Conservation (phyloP, 495 filamentous ascomycete species). For the Aspergillus steynii region DNA sequence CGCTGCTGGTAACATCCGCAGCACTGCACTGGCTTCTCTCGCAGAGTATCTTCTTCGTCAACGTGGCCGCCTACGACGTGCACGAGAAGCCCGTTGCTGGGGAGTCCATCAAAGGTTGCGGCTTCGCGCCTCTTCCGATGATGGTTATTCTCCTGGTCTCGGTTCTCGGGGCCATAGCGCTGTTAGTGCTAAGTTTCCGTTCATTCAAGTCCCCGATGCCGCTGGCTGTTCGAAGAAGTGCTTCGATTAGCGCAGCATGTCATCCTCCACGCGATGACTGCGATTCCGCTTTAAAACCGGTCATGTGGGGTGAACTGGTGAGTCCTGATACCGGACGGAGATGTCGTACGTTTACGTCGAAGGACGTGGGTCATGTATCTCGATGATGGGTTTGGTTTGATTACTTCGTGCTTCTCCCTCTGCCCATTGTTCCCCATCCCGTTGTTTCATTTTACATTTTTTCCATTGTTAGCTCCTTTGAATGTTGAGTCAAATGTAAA, state of each 20-base stretch:
- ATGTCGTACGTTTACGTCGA: too few species aligned
- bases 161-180: neutral
- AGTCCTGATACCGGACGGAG: too few species aligned
- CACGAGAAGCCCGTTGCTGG: neutral
- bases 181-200: constrained; percentile 1
- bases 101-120: neutral
- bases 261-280: constrained; percentile 28
- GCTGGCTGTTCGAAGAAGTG: constrained; percentile 30
- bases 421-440: too few species aligned
- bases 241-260: constrained; percentile 45
- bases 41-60: constrained; percentile 34
- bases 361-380: too few species aligned
- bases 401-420: too few species aligned
- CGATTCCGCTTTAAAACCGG: constrained; percentile 15
- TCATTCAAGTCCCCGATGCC: constrained; percentile 26
- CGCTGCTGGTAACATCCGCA: constrained; percentile 24
- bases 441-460: too few species aligned
- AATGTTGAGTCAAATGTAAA: too few species aligned
- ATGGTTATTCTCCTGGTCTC: constrained; percentile 9
- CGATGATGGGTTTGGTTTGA: too few species aligned
- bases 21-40: constrained; percentile 44
- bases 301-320: constrained; percentile 20
- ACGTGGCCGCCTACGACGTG: constrained; percentile 9
- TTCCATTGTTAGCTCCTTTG: too few species aligned
- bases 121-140: too few species aligned